These are phyloP conservation scores for Yamadazyma nakazawae DNA, from an alignment of 805 yeast species.

Conservation along the genomic window DNA sequence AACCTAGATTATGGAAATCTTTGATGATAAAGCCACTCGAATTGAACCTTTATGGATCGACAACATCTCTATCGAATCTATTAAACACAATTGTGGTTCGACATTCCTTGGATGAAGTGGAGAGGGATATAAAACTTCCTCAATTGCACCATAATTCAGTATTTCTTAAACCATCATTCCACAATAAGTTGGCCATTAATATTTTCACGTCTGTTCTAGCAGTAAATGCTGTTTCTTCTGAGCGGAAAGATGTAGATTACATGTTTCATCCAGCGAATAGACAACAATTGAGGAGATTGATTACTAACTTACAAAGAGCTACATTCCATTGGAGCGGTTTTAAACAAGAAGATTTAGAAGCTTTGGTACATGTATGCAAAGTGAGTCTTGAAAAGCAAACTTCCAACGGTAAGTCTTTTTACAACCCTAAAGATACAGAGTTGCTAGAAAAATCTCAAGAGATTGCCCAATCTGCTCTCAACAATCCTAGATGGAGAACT, in stretches of 20 bases:
- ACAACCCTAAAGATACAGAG: slow-evolving; percentile 34
- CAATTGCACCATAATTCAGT: slow-evolving; percentile 57
- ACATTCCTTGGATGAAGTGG: slow-evolving; percentile 54
- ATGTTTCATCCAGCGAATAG: slow-evolving; percentile 66
- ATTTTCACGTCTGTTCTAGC: slow-evolving; percentile 66
- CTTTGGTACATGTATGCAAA: slow-evolving; percentile 47
- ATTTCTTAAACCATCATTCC: slow-evolving; percentile 58
- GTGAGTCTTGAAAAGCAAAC: slow-evolving; percentile 39
- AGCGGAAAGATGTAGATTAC: slow-evolving; percentile 61
- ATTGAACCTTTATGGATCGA: slow-evolving; percentile 37
- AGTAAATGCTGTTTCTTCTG: slow-evolving; percentile 71
- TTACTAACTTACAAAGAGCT: slow-evolving; percentile 60
- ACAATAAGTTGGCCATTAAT: slow-evolving; percentile 59
- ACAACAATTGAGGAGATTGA: slow-evolving; percentile 50
- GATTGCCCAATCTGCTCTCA: slow-evolving; percentile 47
- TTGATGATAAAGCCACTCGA: slow-evolving; percentile 48
- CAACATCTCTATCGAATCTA: slow-evolving; percentile 37
- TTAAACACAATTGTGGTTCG: slow-evolving; percentile 51
- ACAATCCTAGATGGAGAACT: slow-evolving; percentile 55
- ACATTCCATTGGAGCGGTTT: slow-evolving; percentile 79
- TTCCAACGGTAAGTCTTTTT: slow-evolving; percentile 22
- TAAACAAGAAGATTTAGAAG: slow-evolving; percentile 53
- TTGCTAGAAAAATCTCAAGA: slow-evolving; percentile 44
- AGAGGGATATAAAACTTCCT: slow-evolving; percentile 54
- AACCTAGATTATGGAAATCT: slow-evolving; percentile 46